A percentile compares a stretch with the other conserved stretches of the same genome.
Evolutionary conservation across 176 grass and related monocot genomes (phyloP).

Genomic region (Bonia amplexicaulis): DNA sequence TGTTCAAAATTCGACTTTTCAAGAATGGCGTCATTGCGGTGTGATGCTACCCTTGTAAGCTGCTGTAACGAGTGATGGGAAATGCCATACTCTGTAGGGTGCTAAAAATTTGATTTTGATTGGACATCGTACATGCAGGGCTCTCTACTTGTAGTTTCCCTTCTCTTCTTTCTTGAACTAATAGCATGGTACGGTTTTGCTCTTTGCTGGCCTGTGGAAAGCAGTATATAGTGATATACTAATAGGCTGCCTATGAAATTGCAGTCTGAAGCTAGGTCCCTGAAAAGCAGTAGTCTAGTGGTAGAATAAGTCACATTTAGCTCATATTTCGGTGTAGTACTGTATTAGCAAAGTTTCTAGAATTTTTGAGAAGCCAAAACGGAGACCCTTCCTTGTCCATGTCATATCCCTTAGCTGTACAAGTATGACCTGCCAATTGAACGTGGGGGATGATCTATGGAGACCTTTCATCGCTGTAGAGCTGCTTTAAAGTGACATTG

Average conservation of each 20-base stretch:
- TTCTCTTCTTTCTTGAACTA: neutral
- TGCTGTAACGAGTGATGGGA: neutral
- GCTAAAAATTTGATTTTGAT: neutral
- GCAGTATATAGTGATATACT: neutral
- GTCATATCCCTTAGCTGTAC: neutral
- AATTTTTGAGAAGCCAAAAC: neutral
- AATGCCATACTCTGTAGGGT: constrained; percentile 2
- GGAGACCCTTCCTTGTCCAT: neutral
- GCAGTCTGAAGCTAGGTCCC: neutral
- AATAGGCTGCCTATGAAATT: neutral
- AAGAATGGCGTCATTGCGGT: neutral
- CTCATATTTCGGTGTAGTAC: neutral
- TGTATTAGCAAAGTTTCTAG: neutral
- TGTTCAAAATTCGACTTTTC: neutral
- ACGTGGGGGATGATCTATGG: neutral
- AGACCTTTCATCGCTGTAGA: neutral
- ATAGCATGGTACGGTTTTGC: constrained; percentile 7
- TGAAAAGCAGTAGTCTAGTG: neutral
- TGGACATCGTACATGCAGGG: neutral
- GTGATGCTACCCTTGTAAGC: neutral
- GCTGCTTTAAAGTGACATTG: neutral
- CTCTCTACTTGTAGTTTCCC: neutral
- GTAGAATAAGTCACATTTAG: neutral
- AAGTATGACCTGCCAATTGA: neutral
- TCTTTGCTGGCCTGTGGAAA: neutral